These are phyloP conservation scores for Yamadazyma spencermartinsiae DNA, from an alignment of 1,139 yeast genomes.

Conservation along the genomic window DNA sequence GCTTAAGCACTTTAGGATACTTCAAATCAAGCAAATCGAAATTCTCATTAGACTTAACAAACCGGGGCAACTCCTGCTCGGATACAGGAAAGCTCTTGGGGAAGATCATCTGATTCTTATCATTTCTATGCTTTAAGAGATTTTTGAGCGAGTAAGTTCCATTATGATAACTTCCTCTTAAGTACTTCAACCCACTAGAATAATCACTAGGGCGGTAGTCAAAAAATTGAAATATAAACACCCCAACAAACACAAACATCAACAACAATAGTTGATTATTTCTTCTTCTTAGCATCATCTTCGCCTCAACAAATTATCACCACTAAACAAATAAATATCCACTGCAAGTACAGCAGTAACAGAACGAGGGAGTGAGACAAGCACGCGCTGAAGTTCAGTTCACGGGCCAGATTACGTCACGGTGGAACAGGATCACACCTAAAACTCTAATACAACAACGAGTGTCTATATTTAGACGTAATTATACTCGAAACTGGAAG, in stretches of 20 bases:
- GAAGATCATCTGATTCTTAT: conserved; percentile 22
- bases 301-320: neutral
- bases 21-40: conserved; percentile 14
- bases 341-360: no score
- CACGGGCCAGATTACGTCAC: no score
- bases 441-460: no score
- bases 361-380: no score
- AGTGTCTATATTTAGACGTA: no score
- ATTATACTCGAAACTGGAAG: no score
- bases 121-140: conserved; percentile 12
- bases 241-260: conserved; percentile 3
- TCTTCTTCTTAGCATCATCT: conserved; percentile 2
- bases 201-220: conserved; percentile 1
- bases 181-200: conserved; percentile 4
- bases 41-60: conserved; percentile 12
- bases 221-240: neutral
- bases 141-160: conserved; percentile 12
- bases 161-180: conserved; percentile 16
- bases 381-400: no score
- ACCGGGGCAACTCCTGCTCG: conserved; percentile 15
- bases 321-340: neutral
- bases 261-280: conserved; percentile 4
- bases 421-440: no score
- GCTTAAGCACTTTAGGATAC: conserved; percentile 16
- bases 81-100: conserved; percentile 19